These are phyloP conservation scores for Ascochyta rabiei DNA, from an alignment of 2,329 filamentous ascomycete species.

Conservation along the genomic window DNA sequence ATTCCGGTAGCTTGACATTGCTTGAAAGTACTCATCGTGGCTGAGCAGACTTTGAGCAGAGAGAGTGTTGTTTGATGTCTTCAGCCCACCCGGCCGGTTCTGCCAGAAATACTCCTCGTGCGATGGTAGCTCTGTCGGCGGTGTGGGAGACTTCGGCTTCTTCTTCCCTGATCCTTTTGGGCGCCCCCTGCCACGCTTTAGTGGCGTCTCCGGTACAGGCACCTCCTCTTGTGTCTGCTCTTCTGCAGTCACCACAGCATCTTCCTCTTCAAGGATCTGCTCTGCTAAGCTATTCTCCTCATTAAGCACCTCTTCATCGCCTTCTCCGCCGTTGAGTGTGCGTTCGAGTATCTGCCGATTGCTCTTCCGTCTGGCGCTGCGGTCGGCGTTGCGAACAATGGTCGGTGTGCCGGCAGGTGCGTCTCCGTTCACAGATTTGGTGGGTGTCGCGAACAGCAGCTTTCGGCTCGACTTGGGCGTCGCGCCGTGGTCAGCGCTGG, in stretches of 20 bases:
- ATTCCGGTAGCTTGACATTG: conserved; percentile 68
- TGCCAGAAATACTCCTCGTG: conserved; percentile 95
- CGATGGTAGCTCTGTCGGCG: conserved; percentile 79
- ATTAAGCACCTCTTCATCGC: conserved; percentile 70
- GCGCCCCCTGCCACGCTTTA: conserved; percentile 57
- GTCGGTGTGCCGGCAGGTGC: conserved; percentile 61
- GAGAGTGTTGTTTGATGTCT: conserved; percentile 87
- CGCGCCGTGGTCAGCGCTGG: conserved; percentile 27
- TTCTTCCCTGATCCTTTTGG: conserved; percentile 37
- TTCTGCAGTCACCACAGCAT: conserved; percentile 42
- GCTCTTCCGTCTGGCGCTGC: conserved; percentile 86
- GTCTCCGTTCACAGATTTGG: conserved; percentile 45
- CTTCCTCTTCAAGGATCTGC: conserved; percentile 68
- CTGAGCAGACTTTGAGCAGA: conserved; percentile 76
- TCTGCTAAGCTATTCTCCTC: conserved; percentile 71
- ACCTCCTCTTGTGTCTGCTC: conserved; percentile 33
- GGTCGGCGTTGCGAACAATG: conserved; percentile 73
- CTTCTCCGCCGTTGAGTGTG: conserved; percentile 66
- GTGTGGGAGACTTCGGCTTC: conserved; percentile 73
- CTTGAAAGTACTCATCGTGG: conserved; percentile 87
- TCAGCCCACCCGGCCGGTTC: conserved; percentile 78
- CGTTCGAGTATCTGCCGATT: conserved; percentile 76
- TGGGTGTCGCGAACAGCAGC: conserved; percentile 55
- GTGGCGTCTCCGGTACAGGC: conserved; percentile 59
- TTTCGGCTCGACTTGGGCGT: conserved; percentile 55